phyloP scores from a whole-genome alignment of 2,329 filamentous ascomycete species.

The Fusarium bactridioides region DNA sequence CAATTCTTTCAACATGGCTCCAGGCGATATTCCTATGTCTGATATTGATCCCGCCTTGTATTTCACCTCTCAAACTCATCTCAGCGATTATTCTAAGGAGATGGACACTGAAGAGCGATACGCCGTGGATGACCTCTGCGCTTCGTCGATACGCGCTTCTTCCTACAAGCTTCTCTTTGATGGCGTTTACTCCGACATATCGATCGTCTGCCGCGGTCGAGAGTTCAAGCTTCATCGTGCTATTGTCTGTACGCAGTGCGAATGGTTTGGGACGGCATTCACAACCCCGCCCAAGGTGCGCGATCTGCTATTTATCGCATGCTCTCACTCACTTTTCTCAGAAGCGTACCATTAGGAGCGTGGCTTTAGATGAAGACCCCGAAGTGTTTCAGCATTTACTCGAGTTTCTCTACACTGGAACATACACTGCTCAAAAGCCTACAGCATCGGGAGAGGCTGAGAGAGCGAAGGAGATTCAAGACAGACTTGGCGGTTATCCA shows the following conservation, averaged over 20 bases:
- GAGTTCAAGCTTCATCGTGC: constrained; percentile 46
- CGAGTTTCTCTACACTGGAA: constrained; percentile 46
- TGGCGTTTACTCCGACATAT: constrained; percentile 46
- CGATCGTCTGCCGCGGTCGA: constrained; percentile 40
- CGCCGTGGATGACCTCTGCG: not conserved
- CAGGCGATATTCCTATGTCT: not conserved
- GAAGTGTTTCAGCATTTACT: constrained; percentile 40
- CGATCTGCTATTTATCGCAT: rapidly evolving
- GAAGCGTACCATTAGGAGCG: not conserved
- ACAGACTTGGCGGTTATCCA: not conserved
- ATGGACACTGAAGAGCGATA: not conserved
- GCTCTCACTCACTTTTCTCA: not conserved
- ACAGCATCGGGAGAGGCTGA: not conserved
- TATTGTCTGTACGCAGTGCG: constrained; percentile 48
- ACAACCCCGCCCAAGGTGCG: constrained; percentile 39
- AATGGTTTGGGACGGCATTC: constrained; percentile 44
- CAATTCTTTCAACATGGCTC: not conserved
- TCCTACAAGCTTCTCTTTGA: not conserved
- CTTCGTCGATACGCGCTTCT: not conserved
- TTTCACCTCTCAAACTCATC: rapidly evolving
- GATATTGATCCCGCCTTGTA: not conserved
- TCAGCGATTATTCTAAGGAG: not conserved
- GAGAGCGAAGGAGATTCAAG: constrained; percentile 5
- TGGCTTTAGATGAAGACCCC: constrained; percentile 45
- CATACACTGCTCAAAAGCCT: constrained; percentile 16